Base-by-base conservation (phyloP, 345 rosid genomes). In the Cardamine chenopodiifolia region DNA sequence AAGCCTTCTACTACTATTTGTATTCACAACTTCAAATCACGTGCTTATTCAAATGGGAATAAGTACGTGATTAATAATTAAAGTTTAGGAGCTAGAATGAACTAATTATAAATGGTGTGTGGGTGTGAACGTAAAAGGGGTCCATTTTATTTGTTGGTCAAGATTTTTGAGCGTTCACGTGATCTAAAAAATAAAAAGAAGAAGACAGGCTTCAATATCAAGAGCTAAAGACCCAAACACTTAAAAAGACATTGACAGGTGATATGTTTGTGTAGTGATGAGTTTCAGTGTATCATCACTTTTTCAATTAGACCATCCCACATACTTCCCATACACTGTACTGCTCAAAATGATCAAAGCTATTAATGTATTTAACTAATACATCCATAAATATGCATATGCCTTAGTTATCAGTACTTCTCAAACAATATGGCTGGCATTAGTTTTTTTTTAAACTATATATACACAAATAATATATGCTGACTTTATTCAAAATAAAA, bases 181-280 rank as follows among this genome's bases (percentile, higher is more conserved):
- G 75, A 76, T 70, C 14, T 59, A 9, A 50, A 57, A 60, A 29
- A 12, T 6, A 53, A 32, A 48, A 26, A 53, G 19, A 68, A 48
- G 69, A 63, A 76, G 75, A 76, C 80, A 62, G n/a, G 66, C 75
- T 76, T 76, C 66, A 55, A 63, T 61, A 26, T 52, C 40, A 75
- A 75, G 63, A 68, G 74, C 74, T 52, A 68, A 52, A 68, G 48
- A 50, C 61, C 73, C 79, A 49, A 75, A 68, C 55, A 68, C 62
- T 74, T 66, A 68, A 60, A 67, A 32, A 75, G 63, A 75, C 74
- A 61, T 50, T 75, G 74, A 68, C 69, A 68, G 32, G 64, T 42
- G 74, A 52, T 52, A 31, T 52, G 79, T 75, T 61, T 75, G 57
- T 40, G 8, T 68, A 61, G 74, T 75, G 74, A 68, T 68, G 73